Conservation (phyloP, 768 basidiomycete genomes). For the Tricholoma hemisulphureum region DNA sequence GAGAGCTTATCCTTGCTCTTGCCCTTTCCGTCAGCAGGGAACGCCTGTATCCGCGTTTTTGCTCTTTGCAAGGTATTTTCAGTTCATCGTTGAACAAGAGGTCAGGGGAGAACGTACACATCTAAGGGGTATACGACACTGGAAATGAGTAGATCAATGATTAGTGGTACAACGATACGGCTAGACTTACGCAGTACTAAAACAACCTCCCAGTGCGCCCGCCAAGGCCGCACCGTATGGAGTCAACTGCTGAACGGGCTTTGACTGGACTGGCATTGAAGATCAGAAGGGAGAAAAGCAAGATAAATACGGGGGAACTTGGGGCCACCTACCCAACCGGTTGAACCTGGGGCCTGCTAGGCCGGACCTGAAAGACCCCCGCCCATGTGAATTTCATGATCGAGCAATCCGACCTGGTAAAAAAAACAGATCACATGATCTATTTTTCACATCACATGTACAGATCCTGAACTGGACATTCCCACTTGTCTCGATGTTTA, state of each 20-base stretch:
- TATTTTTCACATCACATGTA: too few species aligned
- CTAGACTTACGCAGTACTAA: conserved; percentile 81
- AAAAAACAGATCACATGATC: too few species aligned
- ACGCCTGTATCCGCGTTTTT: conserved; percentile 93
- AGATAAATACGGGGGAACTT: conserved; percentile 17
- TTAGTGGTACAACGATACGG: background rate
- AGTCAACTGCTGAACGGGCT: conserved; percentile 68
- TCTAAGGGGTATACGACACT: conserved; percentile 95
- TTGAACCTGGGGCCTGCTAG: too few species aligned
- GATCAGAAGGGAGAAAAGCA: conserved; percentile 1
- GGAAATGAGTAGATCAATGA: conserved; percentile 8
- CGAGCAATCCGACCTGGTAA: too few species aligned
- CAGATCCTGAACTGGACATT: too few species aligned
- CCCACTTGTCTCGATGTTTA: too few species aligned
- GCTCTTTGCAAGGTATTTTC: conserved; percentile 48
- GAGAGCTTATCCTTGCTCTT: conserved; percentile 55
- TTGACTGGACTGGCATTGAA: conserved; percentile 50
- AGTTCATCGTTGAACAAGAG: background rate
- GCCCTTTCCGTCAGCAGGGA: conserved; percentile 45
- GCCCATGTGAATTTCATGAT: too few species aligned
- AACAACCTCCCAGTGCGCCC: conserved; percentile 91
- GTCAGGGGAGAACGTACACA: conserved; percentile 67
- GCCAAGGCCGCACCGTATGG: conserved; percentile 89
- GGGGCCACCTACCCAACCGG: too few species aligned
- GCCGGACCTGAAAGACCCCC: too few species aligned